Evolutionary conservation across 2,329 filamentous ascomycete genomes (phyloP).

Genomic region (Ilyonectria sp.): DNA sequence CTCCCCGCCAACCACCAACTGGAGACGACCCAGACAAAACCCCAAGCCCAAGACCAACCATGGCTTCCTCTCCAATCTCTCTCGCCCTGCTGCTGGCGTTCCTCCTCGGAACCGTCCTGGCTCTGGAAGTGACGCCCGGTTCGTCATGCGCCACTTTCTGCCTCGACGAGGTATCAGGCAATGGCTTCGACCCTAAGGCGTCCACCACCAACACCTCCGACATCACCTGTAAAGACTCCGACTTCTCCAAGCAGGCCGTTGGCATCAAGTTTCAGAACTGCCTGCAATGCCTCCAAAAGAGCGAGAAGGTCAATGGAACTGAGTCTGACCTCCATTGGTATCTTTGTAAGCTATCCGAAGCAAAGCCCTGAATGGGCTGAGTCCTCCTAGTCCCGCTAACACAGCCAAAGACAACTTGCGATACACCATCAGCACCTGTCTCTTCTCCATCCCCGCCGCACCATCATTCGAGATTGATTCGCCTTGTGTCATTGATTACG

Average conservation of each 20-base stretch:
- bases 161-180: slow-evolving; percentile 54
- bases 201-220: slow-evolving; percentile 62
- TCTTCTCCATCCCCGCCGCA: slow-evolving; percentile 56
- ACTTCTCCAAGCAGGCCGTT: slow-evolving; percentile 53
- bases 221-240: slow-evolving; percentile 61
- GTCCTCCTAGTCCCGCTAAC: slow-evolving; percentile 33
- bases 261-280: slow-evolving; percentile 66
- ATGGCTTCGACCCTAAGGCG: slow-evolving; percentile 52
- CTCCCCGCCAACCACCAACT: not conserved
- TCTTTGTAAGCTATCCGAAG: slow-evolving; percentile 58
- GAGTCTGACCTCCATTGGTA: slow-evolving; percentile 63
- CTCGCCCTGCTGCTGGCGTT: slow-evolving; percentile 9
- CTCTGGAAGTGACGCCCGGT: slow-evolving; percentile 65
- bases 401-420: slow-evolving; percentile 62
- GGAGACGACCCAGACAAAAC: slow-evolving; percentile 4
- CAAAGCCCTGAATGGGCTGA: not conserved
- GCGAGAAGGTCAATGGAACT: slow-evolving; percentile 55
- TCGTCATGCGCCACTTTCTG: slow-evolving; percentile 67
- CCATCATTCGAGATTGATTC: slow-evolving; percentile 53
- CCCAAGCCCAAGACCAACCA: slow-evolving; percentile 1
- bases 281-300: slow-evolving; percentile 62
- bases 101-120: slow-evolving; percentile 34
- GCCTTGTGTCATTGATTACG: slow-evolving; percentile 60
- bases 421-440: slow-evolving; percentile 63
- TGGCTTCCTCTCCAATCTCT: slow-evolving; percentile 17